Evolutionary conservation across 345 rosid genomes (phyloP), one percentile per base, ranked within the genome.

Genomic region (Gossypium herbaceum): DNA sequence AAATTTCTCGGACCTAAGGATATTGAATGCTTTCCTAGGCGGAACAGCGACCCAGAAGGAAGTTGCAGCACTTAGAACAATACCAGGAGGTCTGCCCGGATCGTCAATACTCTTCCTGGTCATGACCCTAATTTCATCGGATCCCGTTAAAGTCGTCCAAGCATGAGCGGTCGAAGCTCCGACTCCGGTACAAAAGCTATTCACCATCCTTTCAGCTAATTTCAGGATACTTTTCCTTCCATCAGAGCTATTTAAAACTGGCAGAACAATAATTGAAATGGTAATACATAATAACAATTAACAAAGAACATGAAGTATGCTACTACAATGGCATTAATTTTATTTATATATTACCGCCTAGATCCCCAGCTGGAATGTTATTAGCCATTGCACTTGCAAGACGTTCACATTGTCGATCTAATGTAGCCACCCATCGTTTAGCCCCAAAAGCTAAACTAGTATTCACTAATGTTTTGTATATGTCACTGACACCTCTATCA

Each of bases 221-320:
- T 91, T 92, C 88, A 94, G 45, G 92, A 94, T 94, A 79, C 97
- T 90, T 87, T 90, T 94, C 72, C 98, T 91, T 73, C 98, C 98
- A 73, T 92, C 95, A 12, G 91, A 73, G 44, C 89, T 86, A 13
- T 94, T 89, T 73, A 94, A 89, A 82, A 92, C 98, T 91, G 80
- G 80, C 56, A 24, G 12, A 20, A 44, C 34, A 77, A 25, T 7
- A n/a, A 73, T 68, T 4, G 7, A 29, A 52, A 12, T 1, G 19
- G 43, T 25, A 56, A 4, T 34, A 24, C 68, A 52, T 51, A 0
- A 65, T 1, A 9, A 24, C 4, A 65, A 19, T 63, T n/a, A 44
- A 19, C 12, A 34, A 34, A 34, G 41, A 34, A 34, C 41, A 34
- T 34, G 41, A 5, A 5, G 41, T 34, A 34, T 34, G 41, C 41